phyloP scores from a whole-genome alignment of 1,284 basidiomycete species.

The Tilletia horrida region DNA sequence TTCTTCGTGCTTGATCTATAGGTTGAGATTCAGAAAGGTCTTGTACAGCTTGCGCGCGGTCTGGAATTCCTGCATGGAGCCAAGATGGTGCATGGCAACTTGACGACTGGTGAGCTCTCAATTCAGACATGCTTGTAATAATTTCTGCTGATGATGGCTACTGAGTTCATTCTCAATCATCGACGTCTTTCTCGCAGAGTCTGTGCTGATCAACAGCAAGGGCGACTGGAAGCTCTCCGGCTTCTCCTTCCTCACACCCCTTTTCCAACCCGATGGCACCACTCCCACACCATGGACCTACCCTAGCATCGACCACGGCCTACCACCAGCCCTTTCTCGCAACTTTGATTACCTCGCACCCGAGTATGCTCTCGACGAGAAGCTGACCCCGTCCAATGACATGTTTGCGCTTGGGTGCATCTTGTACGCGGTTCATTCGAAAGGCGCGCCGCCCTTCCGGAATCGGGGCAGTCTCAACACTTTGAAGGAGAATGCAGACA shows the following conservation, averaged over 20 bases:
- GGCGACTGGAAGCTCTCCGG: conserved; percentile 98
- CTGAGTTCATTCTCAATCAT: neutral
- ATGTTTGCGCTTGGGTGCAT: conserved; percentile 91
- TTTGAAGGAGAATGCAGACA: conserved; percentile 73
- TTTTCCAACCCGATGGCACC: conserved; percentile 68
- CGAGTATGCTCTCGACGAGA: conserved; percentile 88
- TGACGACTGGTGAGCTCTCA: conserved; percentile 69
- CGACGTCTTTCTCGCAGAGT: conserved; percentile 21
- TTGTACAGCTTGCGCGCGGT: conserved; percentile 87
- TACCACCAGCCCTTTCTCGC: conserved; percentile 78
- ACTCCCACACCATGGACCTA: conserved; percentile 76
- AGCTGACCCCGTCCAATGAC: conserved; percentile 79
- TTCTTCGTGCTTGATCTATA: neutral
- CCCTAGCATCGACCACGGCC: conserved; percentile 76
- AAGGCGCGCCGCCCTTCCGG: conserved; percentile 79
- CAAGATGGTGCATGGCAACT: conserved; percentile 84
- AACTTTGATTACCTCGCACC: conserved; percentile 93
- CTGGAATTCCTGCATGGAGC: conserved; percentile 88
- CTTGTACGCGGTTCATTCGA: conserved; percentile 73
- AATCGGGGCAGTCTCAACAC: conserved; percentile 78
- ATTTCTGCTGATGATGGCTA: conserved; percentile 18
- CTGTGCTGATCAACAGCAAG: conserved; percentile 59
- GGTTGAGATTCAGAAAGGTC: conserved; percentile 87
- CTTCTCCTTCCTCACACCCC: conserved; percentile 74
- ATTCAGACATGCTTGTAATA: neutral